Conservation (phyloP, 2,329 filamentous ascomycete species). For the Microcera coccophila region DNA sequence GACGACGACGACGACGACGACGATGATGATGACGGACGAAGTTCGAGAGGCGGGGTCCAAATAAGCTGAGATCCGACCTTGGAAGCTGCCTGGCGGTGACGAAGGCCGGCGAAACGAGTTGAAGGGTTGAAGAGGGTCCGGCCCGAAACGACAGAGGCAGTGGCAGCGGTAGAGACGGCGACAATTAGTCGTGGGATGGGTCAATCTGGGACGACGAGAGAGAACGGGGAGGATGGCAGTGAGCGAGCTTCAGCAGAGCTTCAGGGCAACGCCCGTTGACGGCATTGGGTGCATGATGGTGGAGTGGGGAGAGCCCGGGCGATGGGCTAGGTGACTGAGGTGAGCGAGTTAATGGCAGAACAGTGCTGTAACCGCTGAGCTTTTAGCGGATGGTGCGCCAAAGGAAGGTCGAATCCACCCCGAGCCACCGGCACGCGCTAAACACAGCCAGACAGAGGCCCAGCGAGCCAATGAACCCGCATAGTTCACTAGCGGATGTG, state of each 20-base stretch:
- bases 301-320: background rate
- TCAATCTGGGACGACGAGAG: background rate
- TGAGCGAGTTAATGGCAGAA: background rate
- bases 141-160: background rate
- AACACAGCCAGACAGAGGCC: constrained; percentile 18
- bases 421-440: constrained; percentile 15
- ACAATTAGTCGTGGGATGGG: background rate
- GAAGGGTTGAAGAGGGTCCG: constrained; percentile 4
- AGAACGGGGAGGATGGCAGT: background rate
- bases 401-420: background rate
- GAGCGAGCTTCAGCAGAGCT: background rate
- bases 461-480: constrained; percentile 20
- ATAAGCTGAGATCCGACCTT: background rate
- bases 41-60: constrained; percentile 24
- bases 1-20: constrained; percentile 11
- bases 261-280: background rate
- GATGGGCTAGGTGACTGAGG: background rate
- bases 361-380: constrained; percentile 10
- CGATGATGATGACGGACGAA: constrained; percentile 9
- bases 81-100: constrained; percentile 23
- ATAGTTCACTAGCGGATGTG: constrained; percentile 1
- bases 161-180: background rate
- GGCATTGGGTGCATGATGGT: background rate
- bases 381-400: background rate
- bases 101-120: constrained; percentile 13